Base-by-base conservation (phyloP, 495 filamentous ascomycete species). In the Eremomyces bilateralis region DNA sequence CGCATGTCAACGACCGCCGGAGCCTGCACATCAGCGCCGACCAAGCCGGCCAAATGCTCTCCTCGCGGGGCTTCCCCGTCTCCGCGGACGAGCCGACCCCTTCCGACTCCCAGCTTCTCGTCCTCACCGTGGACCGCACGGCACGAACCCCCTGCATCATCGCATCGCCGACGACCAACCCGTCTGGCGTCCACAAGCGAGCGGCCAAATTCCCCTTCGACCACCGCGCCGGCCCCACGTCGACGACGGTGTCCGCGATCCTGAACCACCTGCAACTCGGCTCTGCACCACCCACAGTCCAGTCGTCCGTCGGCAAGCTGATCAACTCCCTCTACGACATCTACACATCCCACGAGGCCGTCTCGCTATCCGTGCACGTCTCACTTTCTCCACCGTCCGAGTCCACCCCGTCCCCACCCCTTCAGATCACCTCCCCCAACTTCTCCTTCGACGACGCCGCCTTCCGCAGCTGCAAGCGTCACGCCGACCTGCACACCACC, bases 381-480 rank as follows among this genome's bases (percentile, higher is more conserved):
- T 13, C 44, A 8, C 20, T 46, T 4, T 22, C 36, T 18, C 6
- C 19, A 18, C 10, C 15, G 15, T 3, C 22, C 13, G 43, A 43
- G 28, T 21, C 12, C 1, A n/a, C 19, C 21, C 10, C 15, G 15
- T 3, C 22, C 13, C 39, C 40, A 28, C 21, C 12, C 1, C 6
- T 27, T 13, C 8, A 27, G 13, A 22, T 43, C 4, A 35, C 30
- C 29, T 20, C 35, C 34, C 45, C 47, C 16, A 37, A 44, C 19
- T 42, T 47, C 46, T 65, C 64, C 21, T 82, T 85, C 52, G 81
- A 88, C 52, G 77, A 84, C 53, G 79, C 80, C 4, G 76, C 78
- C 5, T 74, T 68, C 48, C 63, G 67, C 31, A 75, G 67, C 52
- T 59, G 57, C 0, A 60, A 60, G 4, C 69, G 80, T 4, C 77